Conservation (phyloP, 257 asterid species). For the Craterostigma plantagineum region DNA sequence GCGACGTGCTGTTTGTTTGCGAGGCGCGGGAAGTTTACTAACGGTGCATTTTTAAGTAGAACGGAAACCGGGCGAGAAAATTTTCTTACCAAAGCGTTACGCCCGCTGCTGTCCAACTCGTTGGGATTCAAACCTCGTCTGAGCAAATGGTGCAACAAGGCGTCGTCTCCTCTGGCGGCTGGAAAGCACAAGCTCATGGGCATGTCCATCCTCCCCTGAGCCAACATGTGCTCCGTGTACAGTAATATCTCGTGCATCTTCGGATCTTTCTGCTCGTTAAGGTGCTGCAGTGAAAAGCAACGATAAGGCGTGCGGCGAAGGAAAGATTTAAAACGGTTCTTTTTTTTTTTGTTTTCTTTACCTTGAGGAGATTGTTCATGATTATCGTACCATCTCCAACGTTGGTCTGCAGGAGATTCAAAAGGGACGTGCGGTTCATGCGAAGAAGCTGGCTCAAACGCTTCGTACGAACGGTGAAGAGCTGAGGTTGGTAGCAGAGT, state of each 20-base stretch:
- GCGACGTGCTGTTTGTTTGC: too few relatives aligned
- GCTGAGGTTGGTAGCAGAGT: conserved; percentile 77
- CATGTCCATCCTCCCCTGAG: conserved; percentile 81
- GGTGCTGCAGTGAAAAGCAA: conserved; percentile 37
- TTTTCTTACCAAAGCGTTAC: conserved; percentile 63
- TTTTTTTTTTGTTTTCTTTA: too few relatives aligned
- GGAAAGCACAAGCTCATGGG: conserved; percentile 87
- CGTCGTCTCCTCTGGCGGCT: conserved; percentile 80
- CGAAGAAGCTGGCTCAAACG: conserved; percentile 65
- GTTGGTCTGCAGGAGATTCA: conserved; percentile 71
- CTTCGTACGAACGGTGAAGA: conserved; percentile 72
- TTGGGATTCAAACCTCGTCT: conserved; percentile 84
- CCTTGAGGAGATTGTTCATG: conserved; percentile 59
- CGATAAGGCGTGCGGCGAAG: too few relatives aligned
- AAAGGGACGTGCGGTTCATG: conserved; percentile 53
- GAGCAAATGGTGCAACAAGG: conserved; percentile 62
- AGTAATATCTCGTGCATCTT: conserved; percentile 70
- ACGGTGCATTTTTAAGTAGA: too few relatives aligned
- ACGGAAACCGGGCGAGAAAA: too few relatives aligned
- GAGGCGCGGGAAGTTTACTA: too few relatives aligned
- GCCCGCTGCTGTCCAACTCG: conserved; percentile 64
- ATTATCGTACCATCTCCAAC: conserved; percentile 77
- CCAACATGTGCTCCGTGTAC: conserved; percentile 79
- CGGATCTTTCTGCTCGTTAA: conserved; percentile 64
- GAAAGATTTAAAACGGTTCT: too few relatives aligned